Evolutionary conservation across 345 rosid genomes (phyloP).

Genomic region (Pistacia integerrima): DNA sequence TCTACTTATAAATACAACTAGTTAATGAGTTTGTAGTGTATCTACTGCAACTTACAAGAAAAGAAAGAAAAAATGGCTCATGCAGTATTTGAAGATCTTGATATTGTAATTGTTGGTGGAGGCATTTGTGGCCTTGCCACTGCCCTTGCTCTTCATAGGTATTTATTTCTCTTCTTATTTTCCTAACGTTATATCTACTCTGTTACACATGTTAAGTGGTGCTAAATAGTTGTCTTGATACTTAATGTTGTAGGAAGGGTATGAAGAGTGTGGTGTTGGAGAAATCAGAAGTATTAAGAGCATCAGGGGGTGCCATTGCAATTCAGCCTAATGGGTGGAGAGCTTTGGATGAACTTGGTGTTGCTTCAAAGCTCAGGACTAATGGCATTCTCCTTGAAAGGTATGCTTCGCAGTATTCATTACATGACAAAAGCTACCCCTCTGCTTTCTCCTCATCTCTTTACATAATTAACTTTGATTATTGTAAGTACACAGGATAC

Average conservation of each 20-base stretch:
- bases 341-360: slow-evolving; percentile 58
- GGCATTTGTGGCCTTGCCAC: slow-evolving; percentile 65
- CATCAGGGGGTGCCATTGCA: slow-evolving; percentile 50
- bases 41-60: no score
- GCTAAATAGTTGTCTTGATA: slow-evolving; percentile 41
- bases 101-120: background rate
- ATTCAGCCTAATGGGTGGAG: slow-evolving; percentile 65
- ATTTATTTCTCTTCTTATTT: no score
- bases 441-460: no score
- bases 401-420: background rate
- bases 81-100: background rate
- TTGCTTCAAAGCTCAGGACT: slow-evolving; percentile 44
- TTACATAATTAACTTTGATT: no score
- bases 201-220: no score
- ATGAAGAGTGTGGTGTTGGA: slow-evolving; percentile 35
- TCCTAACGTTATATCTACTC: background rate
- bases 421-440: no score
- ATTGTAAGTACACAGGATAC: no score
- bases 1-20: no score
- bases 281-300: slow-evolving; percentile 40
- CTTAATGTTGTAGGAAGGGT: slow-evolving; percentile 69
- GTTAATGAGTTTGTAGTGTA: no score
- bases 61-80: no score
- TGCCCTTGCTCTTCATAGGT: slow-evolving; percentile 59
- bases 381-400: slow-evolving; percentile 31